Base-by-base conservation (phyloP, 371 early-diverging fungal genomes). In the Haplosporangium sp. region DNA sequence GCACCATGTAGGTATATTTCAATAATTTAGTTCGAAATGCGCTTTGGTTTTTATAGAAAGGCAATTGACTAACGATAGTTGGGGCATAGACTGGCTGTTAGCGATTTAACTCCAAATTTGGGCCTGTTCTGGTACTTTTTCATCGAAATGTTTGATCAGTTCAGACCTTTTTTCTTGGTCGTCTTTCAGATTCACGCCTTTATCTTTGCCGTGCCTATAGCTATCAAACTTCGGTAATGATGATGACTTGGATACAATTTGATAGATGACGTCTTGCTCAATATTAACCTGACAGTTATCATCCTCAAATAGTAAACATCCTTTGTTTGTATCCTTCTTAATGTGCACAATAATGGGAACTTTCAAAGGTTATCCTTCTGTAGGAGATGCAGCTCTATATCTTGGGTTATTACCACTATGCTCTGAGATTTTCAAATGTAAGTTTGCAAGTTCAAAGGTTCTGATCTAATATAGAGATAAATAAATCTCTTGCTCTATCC, bases 111-210 rank as follows among this genome's bases (percentile, higher is more conserved):
- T 37, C 98, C 98, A n/a, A 99, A 96, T 83, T 86, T 97, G 40
- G 98, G 98, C 4, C 84, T 98, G 72, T 97, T 90, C 81, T 99
- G 99, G 99, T 99, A 99, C 85, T 97, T 98, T 76, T 96, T 98
- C 85, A 97, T 95, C 55, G 98, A 99, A 81, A 95, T 99, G 84
- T 99, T 99, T 88, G 97, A 97, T 71, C 96, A 96, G 69, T 99
- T 98, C 88, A 91, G 98, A 57, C 83, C 90, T 0, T 97, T 98
- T 82, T 99, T 97, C 85, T 76, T 95, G 82, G 83, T 92, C 17
- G 96, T 96, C 4, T 97, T 98, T 82, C 98, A 97, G 82, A 87
- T 98, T 47, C 92, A 94, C 39, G 91, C 89, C 3, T 91, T 96
- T 52, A 89, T 95, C 13, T 97, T 95, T 84, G 89, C 89, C 1